phyloP scores from a whole-genome alignment of 805 yeast species.

The Saturnispora galanensis region DNA sequence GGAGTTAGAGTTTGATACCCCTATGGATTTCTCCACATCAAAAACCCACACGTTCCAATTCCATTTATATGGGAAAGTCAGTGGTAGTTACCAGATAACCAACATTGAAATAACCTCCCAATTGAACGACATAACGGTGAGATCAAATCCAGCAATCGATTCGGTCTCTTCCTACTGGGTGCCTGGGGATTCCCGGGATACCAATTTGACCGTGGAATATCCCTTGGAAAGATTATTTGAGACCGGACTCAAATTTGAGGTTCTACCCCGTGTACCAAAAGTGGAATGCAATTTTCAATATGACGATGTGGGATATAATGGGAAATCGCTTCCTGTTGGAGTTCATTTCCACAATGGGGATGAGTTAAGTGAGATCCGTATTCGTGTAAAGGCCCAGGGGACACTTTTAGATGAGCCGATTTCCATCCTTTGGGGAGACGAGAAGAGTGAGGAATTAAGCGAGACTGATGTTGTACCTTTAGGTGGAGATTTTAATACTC shows the following conservation, averaged over 20 bases:
- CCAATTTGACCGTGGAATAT: not conserved
- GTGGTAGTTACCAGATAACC: too few species aligned
- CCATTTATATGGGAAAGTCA: too few species aligned
- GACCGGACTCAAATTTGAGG: constrained; percentile 16
- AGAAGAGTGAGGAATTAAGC: constrained; percentile 7
- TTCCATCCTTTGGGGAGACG: constrained; percentile 16
- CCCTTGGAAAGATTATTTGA: not conserved
- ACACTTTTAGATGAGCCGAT: constrained; percentile 7
- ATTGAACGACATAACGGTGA: too few species aligned
- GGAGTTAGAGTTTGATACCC: too few species aligned
- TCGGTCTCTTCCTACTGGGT: not conserved
- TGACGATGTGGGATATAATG: constrained; percentile 23
- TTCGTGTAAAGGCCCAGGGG: not conserved
- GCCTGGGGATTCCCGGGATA: not conserved
- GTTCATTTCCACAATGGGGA: constrained; percentile 23
- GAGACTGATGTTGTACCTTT: constrained; percentile 9
- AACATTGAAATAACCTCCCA: too few species aligned
- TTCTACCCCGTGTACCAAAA: constrained; percentile 33
- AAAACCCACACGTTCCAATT: too few species aligned
- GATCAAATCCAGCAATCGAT: too few species aligned
- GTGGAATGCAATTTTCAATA: constrained; percentile 20
- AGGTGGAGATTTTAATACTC: constrained; percentile 1
- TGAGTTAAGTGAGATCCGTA: constrained; percentile 16
- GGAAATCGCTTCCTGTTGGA: constrained; percentile 22
- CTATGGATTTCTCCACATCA: too few species aligned